phyloP scores from a whole-genome alignment of 371 early-diverging fungal genomes.

The Dinochytrium kinnereticum region DNA sequence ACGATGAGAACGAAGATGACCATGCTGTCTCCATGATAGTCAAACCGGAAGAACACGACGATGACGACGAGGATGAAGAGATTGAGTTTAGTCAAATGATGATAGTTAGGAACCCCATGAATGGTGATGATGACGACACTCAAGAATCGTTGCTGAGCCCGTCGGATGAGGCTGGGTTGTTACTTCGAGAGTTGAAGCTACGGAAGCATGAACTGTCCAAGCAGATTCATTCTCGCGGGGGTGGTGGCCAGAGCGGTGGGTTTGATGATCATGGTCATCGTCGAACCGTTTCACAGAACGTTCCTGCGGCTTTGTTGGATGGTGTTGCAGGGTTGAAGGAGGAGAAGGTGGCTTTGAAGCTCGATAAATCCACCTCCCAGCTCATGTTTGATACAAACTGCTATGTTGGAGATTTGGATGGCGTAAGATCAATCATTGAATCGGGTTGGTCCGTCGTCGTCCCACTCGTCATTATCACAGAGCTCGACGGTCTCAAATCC shows the following conservation, averaged over 20 bases:
- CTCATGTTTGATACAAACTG: conserved; percentile 51
- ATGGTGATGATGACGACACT: conserved; percentile 4
- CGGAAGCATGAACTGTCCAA: neutral
- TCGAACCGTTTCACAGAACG: neutral
- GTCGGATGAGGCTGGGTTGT: neutral
- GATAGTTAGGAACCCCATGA: neutral
- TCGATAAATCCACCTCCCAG: conserved; percentile 9
- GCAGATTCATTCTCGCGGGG: neutral
- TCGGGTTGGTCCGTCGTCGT: conserved; percentile 35
- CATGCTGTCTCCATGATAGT: neutral
- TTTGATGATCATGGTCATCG: neutral
- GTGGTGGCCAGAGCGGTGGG: neutral
- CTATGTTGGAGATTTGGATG: conserved; percentile 33
- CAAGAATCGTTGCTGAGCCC: neutral
- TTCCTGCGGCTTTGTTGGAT: neutral
- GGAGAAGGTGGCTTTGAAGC: neutral
- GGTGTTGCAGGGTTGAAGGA: neutral
- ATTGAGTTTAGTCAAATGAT: conserved; percentile 17
- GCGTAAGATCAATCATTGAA: conserved; percentile 22
- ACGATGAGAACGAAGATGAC: neutral
- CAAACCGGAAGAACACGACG: neutral
- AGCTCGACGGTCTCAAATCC: conserved; percentile 42
- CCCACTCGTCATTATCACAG: conserved; percentile 45
- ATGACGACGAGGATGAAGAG: conserved; percentile 18
- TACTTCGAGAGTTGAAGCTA: neutral